A percentile compares a stretch with the other conserved stretches of the same genome.
phyloP scores from a whole-genome alignment of 2,329 filamentous ascomycete genomes.

The Chaetomium olivaceum region DNA sequence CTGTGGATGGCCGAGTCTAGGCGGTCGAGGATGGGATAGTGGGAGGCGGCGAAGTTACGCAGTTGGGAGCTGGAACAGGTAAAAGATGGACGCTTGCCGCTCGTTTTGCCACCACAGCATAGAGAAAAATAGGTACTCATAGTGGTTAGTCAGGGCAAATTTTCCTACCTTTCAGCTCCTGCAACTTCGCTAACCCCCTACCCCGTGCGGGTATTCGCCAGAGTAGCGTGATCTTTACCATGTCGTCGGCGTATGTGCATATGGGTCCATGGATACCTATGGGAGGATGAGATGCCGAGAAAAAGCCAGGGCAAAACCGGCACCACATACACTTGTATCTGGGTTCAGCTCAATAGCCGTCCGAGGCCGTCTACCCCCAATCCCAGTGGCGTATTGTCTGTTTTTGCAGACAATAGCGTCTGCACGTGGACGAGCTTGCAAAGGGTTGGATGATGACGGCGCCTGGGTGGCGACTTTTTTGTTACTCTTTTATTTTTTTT shows the following conservation, averaged over 20 bases:
- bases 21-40: slow-evolving; percentile 3
- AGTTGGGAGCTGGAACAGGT: slow-evolving; percentile 6
- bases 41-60: slow-evolving; percentile 6
- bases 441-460: not conserved
- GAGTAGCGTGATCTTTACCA: not conserved
- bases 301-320: not conserved
- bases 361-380: not conserved
- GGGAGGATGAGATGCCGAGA: too few species aligned
- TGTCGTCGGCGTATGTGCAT: not conserved
- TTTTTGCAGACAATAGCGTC: not conserved
- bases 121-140: not conserved
- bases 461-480: slow-evolving; percentile 2
- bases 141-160: not conserved
- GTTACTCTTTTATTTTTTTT: not conserved
- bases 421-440: not conserved
- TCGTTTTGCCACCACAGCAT: slow-evolving; percentile 15
- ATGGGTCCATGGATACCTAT: not conserved
- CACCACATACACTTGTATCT: not conserved
- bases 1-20: not conserved
- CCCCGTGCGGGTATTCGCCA: not conserved
- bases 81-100: slow-evolving; percentile 11
- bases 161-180: not conserved
- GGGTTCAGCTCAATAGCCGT: not conserved
- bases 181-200: not conserved
- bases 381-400: not conserved